Evolutionary conservation across 1,284 basidiomycete species (phyloP).

Genomic region (Tremellales sp.): DNA sequence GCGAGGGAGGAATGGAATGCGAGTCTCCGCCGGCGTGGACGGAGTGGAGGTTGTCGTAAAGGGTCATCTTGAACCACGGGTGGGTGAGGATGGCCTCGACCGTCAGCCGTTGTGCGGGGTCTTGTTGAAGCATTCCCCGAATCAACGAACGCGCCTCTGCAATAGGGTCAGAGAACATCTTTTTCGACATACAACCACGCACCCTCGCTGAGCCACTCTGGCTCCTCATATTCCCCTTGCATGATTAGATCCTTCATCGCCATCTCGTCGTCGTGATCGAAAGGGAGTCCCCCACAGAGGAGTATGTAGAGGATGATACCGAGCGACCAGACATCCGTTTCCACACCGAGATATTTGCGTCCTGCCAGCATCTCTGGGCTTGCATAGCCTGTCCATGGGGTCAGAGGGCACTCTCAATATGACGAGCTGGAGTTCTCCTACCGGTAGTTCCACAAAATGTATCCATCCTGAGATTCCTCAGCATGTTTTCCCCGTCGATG

Average conservation of each 20-base stretch:
- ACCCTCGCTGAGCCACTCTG: slow-evolving; percentile 85
- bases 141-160: slow-evolving; percentile 80
- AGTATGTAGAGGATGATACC: slow-evolving; percentile 94
- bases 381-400: slow-evolving; percentile 57
- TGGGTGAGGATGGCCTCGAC: slow-evolving; percentile 85
- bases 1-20: slow-evolving; percentile 26
- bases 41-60: slow-evolving; percentile 43
- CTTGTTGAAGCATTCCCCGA: slow-evolving; percentile 70
- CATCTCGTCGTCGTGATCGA: slow-evolving; percentile 92
- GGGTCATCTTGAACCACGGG: slow-evolving; percentile 74
- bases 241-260: slow-evolving; percentile 86
- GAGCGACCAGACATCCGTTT: slow-evolving; percentile 96
- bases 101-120: slow-evolving; percentile 68
- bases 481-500: not conserved
- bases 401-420: not conserved
- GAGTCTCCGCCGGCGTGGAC: slow-evolving; percentile 24
- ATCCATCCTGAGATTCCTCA: slow-evolving; percentile 58
- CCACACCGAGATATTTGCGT: slow-evolving; percentile 81
- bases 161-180: slow-evolving; percentile 5
- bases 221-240: slow-evolving; percentile 83
- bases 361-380: slow-evolving; percentile 92
- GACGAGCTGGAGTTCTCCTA: slow-evolving; percentile 29
- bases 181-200: slow-evolving; percentile 12
- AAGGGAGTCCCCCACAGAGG: slow-evolving; percentile 89
- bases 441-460: slow-evolving; percentile 97